These are phyloP conservation scores for Tilletia setariae DNA, from an alignment of 1,284 basidiomycete species.

Conservation along the genomic window DNA sequence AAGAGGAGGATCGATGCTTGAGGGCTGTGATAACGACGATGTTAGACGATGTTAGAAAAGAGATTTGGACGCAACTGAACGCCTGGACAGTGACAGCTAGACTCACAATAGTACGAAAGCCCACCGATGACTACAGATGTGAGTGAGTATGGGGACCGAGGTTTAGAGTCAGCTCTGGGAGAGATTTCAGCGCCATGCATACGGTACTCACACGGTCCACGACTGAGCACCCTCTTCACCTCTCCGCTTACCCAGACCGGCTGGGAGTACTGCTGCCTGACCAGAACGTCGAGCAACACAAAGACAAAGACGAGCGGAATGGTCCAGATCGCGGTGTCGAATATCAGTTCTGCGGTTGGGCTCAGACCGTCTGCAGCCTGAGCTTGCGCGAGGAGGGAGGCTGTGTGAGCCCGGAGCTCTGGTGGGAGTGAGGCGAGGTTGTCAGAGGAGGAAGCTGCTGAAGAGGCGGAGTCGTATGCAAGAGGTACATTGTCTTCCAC, in stretches of 20 bases:
- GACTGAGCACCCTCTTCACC: conserved; percentile 24
- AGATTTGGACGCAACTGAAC: conserved; percentile 21
- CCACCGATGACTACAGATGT: conserved; percentile 27
- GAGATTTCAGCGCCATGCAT: background rate
- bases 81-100: background rate
- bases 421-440: background rate
- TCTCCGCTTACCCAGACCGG: conserved; percentile 34
- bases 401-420: conserved; percentile 5
- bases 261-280: conserved; percentile 50
- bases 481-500: background rate
- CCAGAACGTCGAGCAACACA: conserved; percentile 46
- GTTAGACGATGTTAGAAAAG: background rate
- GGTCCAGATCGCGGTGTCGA: conserved; percentile 48
- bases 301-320: conserved; percentile 50
- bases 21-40: background rate
- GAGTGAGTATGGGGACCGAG: conserved; percentile 34
- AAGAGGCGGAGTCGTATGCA: conserved; percentile 12
- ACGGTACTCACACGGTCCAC: conserved; percentile 38
- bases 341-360: conserved; percentile 26
- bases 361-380: conserved; percentile 21
- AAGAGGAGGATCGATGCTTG: background rate
- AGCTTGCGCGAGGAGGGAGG: background rate
- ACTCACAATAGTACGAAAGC: conserved; percentile 41
- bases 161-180: background rate
- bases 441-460: background rate